These are phyloP conservation scores for Ganoderma sinense DNA, from an alignment of 1,284 basidiomycete species.

Conservation along the genomic window DNA sequence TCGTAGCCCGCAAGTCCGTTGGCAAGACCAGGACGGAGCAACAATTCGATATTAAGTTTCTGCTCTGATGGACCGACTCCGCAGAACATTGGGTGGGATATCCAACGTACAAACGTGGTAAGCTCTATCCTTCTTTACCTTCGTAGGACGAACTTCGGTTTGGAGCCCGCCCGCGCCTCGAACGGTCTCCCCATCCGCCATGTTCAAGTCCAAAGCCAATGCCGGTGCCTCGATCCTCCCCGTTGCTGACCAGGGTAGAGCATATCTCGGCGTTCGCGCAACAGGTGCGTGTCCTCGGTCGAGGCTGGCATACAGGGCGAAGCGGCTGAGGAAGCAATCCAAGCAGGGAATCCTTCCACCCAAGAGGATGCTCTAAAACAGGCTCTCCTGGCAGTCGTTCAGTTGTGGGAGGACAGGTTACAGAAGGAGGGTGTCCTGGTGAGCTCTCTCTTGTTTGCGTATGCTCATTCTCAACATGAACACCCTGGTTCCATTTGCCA, in stretches of 20 bases:
- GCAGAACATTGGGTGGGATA: neutral
- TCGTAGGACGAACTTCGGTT: neutral
- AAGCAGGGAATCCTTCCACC: neutral
- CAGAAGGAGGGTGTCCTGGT: constrained; percentile 41
- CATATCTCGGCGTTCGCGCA: neutral
- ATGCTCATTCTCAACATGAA: neutral
- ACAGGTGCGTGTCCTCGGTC: constrained; percentile 4
- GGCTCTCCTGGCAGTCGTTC: constrained; percentile 37
- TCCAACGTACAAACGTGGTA: neutral
- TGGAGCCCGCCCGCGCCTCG: neutral
- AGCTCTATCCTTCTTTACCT: neutral
- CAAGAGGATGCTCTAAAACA: constrained; percentile 33
- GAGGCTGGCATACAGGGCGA: neutral
- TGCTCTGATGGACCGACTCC: neutral
- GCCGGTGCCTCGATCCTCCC: neutral
- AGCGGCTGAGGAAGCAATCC: neutral
- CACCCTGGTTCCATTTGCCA: neutral
- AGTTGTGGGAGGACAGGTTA: constrained; percentile 42
- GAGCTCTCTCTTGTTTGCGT: constrained; percentile 13
- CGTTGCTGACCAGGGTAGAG: neutral
- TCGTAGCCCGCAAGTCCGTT: neutral
- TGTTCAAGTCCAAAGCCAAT: constrained; percentile 15
- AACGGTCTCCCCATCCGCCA: constrained; percentile 7
- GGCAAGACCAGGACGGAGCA: neutral
- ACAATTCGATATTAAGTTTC: neutral